Conservation (phyloP, 1,284 basidiomycete species). For the Sporisorium graminicola region DNA sequence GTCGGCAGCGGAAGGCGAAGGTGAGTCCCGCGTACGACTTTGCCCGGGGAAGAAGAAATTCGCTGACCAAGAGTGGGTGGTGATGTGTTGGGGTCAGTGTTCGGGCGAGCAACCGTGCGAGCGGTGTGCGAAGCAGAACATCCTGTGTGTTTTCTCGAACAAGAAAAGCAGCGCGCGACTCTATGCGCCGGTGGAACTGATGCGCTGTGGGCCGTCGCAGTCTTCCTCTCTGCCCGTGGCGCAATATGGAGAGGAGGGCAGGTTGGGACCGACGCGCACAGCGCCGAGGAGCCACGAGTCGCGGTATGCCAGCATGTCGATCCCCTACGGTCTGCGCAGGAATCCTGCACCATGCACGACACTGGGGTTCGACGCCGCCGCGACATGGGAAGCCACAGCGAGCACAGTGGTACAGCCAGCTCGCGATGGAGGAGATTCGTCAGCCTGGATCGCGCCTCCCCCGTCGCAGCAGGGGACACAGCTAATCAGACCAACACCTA, state of each 20-base stretch:
- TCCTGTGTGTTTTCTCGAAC: conserved; percentile 33
- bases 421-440: too few species aligned
- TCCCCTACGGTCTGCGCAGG: conserved; percentile 19
- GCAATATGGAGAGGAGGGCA: not conserved
- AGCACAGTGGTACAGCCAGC: too few species aligned
- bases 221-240: too few species aligned
- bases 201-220: too few species aligned
- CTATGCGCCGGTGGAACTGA: too few species aligned
- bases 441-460: too few species aligned
- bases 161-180: not conserved
- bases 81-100: conserved; percentile 24
- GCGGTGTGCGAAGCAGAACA: conserved; percentile 38
- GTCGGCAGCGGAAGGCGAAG: conserved; percentile 45
- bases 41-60: not conserved
- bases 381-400: not conserved
- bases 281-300: conserved; percentile 1
- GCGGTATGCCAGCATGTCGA: conserved; percentile 11
- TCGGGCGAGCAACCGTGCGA: conserved; percentile 39
- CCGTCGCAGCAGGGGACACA: not conserved
- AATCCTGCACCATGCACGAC: conserved; percentile 7
- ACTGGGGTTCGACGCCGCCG: not conserved
- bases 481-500: not conserved
- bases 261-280: conserved; percentile 18
- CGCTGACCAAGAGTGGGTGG: not conserved
- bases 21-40: too few species aligned